Evolutionary conservation across 2,329 filamentous ascomycete species (phyloP).

Genomic region (Colletotrichum karsti): DNA sequence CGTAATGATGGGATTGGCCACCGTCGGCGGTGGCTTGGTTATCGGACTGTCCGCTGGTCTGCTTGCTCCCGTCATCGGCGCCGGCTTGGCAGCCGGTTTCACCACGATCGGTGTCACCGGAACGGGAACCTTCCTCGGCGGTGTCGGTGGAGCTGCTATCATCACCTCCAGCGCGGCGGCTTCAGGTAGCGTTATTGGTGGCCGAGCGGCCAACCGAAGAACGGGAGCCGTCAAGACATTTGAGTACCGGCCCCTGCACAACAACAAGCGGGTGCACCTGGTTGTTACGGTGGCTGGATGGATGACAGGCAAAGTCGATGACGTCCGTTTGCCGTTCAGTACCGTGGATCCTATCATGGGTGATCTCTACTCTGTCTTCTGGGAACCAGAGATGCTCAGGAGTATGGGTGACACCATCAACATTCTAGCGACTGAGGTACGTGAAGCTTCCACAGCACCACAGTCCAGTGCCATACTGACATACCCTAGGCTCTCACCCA

Average conservation of each 20-base stretch:
- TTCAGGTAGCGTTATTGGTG: constrained; percentile 86
- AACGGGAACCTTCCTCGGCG: constrained; percentile 88
- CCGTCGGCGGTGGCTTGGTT: constrained; percentile 92
- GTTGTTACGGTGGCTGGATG: constrained; percentile 96
- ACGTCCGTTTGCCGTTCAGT: constrained; percentile 93
- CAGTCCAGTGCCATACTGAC: constrained; percentile 34
- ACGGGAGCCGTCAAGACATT: constrained; percentile 96
- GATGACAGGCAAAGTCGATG: constrained; percentile 98
- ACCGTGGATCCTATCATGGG: constrained; percentile 98
- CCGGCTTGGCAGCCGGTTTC: constrained; percentile 91
- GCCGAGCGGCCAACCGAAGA: constrained; percentile 83
- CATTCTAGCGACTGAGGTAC: constrained; percentile 94
- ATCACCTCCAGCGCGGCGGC: constrained; percentile 91
- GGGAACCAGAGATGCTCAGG: constrained; percentile 97
- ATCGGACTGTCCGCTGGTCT: constrained; percentile 95
- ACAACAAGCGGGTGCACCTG: constrained; percentile 96
- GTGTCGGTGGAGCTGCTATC: constrained; percentile 89
- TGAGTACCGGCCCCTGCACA: constrained; percentile 94
- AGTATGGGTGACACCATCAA: constrained; percentile 99
- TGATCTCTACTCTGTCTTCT: constrained; percentile 94
- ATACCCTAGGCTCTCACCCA: constrained; percentile 83
- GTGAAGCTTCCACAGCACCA: constrained; percentile 44
- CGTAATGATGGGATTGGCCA: constrained; percentile 96
- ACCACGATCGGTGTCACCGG: constrained; percentile 94
- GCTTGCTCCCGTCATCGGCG: constrained; percentile 91